Percentiles rank a stretch among this genome's conserved stretches.
phyloP scores from a whole-genome alignment of 2,329 filamentous ascomycete species.

The Beauveria pseudobassiana region DNA sequence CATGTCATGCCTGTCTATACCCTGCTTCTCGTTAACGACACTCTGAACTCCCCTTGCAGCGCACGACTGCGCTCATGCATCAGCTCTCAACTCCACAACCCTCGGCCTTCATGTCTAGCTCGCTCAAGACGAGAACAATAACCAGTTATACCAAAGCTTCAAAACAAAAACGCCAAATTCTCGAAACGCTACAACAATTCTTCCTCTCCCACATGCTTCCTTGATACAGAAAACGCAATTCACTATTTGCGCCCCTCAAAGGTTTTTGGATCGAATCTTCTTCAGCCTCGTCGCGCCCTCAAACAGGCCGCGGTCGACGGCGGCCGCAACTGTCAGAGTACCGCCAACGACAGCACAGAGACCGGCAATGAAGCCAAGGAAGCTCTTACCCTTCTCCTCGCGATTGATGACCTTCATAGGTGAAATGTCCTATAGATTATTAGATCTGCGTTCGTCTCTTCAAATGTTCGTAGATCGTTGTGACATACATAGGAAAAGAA shows the following conservation, averaged over 20 bases:
- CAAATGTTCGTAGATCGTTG: no score
- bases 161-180: constrained; percentile 3
- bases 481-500: constrained; percentile 92
- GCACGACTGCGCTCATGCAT: background rate
- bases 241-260: constrained; percentile 28
- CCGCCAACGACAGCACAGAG: constrained; percentile 92
- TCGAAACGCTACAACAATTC: background rate
- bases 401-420: constrained; percentile 99
- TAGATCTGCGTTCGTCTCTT: background rate
- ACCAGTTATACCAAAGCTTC: background rate
- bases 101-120: background rate
- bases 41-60: background rate
- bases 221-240: background rate
- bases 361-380: constrained; percentile 86
- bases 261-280: constrained; percentile 68
- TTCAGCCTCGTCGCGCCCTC: constrained; percentile 78
- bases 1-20: background rate
- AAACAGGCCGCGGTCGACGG: constrained; percentile 83
- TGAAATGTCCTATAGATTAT: constrained; percentile 69
- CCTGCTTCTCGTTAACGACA: background rate
- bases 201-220: background rate
- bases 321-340: constrained; percentile 90
- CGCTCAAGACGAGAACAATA: background rate
- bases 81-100: background rate
- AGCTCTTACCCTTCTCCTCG: constrained; percentile 81